Evolutionary conservation across 2,329 filamentous ascomycete genomes (phyloP).

Genomic region (Colletotrichum sp.): DNA sequence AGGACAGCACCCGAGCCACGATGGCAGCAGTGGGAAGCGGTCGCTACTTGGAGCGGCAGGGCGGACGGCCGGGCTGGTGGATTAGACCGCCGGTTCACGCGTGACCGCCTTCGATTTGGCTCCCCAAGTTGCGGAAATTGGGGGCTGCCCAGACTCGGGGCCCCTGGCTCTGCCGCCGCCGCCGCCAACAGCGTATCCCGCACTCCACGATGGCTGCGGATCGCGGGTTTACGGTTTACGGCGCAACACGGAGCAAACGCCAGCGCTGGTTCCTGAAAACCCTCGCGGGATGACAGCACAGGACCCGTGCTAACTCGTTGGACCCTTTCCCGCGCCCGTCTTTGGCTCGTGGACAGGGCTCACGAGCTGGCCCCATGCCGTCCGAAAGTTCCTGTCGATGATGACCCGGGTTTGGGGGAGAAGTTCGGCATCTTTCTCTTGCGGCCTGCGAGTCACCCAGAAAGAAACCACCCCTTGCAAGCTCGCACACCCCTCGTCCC

Average conservation of each 20-base stretch:
- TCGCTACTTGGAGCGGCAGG: background rate
- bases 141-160: background rate
- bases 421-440: background rate
- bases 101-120: background rate
- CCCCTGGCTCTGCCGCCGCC: background rate
- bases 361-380: conserved; percentile 9
- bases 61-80: conserved; percentile 2
- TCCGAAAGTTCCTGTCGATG: background rate
- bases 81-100: conserved; percentile 10
- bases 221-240: background rate
- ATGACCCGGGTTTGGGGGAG: conserved; percentile 1
- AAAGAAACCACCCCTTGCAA: background rate
- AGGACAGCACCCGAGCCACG: background rate
- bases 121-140: conserved; percentile 5
- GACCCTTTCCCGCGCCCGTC: background rate
- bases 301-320: conserved; percentile 1
- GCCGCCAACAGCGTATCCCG: background rate
- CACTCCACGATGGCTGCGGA: background rate
- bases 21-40: background rate
- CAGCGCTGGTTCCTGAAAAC: background rate
- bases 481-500: background rate
- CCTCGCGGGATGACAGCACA: background rate
- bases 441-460: background rate
- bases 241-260: background rate
- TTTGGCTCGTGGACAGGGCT: conserved; percentile 2